These are phyloP conservation scores for Aspergillus pseudoglaucus DNA, from an alignment of 2,329 filamentous ascomycete species.

Conservation along the genomic window DNA sequence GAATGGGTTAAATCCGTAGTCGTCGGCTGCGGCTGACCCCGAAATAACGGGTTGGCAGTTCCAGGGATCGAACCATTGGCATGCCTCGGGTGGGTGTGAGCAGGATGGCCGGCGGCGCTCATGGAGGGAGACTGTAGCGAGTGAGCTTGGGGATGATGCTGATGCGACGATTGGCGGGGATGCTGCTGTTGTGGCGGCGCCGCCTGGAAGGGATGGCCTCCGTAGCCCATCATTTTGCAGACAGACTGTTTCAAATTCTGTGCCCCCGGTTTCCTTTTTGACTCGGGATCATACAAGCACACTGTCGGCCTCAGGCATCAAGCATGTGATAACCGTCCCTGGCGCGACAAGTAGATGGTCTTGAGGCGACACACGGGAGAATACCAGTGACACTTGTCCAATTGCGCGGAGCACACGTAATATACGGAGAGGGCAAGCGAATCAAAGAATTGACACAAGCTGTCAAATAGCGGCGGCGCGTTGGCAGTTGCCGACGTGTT, in stretches of 20 bases:
- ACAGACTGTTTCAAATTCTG: not conserved
- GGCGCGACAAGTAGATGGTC: constrained; percentile 1
- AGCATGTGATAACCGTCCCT: constrained; percentile 10
- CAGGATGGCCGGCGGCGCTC: constrained; percentile 10
- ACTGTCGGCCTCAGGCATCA: not conserved
- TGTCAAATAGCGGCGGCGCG: not conserved
- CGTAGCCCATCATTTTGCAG: constrained; percentile 30
- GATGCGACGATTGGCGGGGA: constrained; percentile 2
- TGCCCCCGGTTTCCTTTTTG: not conserved
- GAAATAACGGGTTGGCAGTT: constrained; percentile 20
- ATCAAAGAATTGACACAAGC: not conserved
- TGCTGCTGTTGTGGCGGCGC: constrained; percentile 20
- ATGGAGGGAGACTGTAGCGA: constrained; percentile 26
- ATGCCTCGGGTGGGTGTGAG: constrained; percentile 17
- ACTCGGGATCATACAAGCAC: not conserved
- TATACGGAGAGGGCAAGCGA: not conserved
- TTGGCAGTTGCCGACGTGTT: not conserved
- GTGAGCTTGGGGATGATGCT: constrained; percentile 18
- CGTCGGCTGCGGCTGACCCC: constrained; percentile 21
- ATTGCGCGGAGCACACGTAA: too few species aligned
- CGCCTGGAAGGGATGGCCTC: constrained; percentile 24
- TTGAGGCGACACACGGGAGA: not conserved
- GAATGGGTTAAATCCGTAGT: constrained; percentile 16
- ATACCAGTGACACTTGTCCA: not conserved
- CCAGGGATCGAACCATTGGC: constrained; percentile 16